phyloP scores from a whole-genome alignment of 805 yeast species.

The Metschnikowia henanensis region DNA sequence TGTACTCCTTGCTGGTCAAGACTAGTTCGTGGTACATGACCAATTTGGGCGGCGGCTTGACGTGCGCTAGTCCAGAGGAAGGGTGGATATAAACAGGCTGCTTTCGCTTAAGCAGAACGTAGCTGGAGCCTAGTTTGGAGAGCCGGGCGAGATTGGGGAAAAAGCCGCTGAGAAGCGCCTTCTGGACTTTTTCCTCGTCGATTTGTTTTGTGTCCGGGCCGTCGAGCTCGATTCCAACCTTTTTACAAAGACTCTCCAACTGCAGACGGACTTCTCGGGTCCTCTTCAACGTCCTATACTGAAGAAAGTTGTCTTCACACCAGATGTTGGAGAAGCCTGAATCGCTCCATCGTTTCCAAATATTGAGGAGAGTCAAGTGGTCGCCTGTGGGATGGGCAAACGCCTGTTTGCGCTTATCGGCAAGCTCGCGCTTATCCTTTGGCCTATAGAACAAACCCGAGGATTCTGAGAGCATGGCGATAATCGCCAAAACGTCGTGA shows the following conservation, averaged over 20 bases:
- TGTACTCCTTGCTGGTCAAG: slow-evolving; percentile 82
- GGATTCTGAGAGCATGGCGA: slow-evolving; percentile 83
- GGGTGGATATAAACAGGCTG: slow-evolving; percentile 86
- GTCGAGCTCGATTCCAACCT: slow-evolving; percentile 43
- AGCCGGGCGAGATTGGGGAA: slow-evolving; percentile 66
- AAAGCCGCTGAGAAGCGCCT: slow-evolving; percentile 64
- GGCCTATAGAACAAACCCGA: slow-evolving; percentile 71
- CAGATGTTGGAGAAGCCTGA: slow-evolving; percentile 69
- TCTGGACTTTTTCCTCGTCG: slow-evolving; percentile 42
- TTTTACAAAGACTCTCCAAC: slow-evolving; percentile 56
- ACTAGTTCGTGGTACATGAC: slow-evolving; percentile 83
- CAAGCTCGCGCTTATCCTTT: slow-evolving; percentile 61
- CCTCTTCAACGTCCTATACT: slow-evolving; percentile 67
- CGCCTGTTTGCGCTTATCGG: slow-evolving; percentile 59
- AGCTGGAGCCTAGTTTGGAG: slow-evolving; percentile 64
- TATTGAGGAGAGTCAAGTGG: slow-evolving; percentile 70
- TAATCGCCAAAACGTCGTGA: slow-evolving; percentile 67
- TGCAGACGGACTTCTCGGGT: slow-evolving; percentile 74
- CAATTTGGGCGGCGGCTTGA: slow-evolving; percentile 71
- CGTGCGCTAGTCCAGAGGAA: slow-evolving; percentile 64
- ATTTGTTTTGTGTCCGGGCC: not conserved
- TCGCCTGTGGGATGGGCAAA: slow-evolving; percentile 69
- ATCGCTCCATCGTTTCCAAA: slow-evolving; percentile 76
- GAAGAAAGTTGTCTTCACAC: slow-evolving; percentile 85
- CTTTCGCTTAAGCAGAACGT: slow-evolving; percentile 62